Evolutionary conservation across 495 filamentous ascomycete genomes (phyloP), one percentile per base, ranked within the genome.

Genomic region (Xylaria intraflava): DNA sequence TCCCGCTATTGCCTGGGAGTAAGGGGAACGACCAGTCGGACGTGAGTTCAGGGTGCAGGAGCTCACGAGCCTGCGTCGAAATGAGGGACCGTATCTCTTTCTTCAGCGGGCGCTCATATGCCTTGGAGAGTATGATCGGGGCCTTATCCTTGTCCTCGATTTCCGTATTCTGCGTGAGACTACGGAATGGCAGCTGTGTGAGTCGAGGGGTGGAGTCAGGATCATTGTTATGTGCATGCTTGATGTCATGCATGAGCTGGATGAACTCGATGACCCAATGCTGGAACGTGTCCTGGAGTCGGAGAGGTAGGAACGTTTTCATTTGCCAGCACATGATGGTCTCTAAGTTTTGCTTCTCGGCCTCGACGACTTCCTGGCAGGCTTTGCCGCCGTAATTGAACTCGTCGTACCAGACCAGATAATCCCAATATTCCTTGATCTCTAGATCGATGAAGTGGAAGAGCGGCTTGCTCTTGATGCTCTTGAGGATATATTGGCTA

Each of bases 341-440:
- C 57, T 95, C 88, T 17, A 99, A 78, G n/a, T 81, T 75, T 66
- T 96, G 90, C 27, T 87, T 80, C 45, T 96, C 92, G 19, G 65
- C 67, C 63, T 94, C 93, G 24, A 86, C 76, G 10, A 96, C 88
- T 59, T 93, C 81, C 27, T 82, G 79, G 62, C 87, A 93, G 2
- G 89, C 94, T 63, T 93, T 95, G 50, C 93, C 93, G 48, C 93
- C 93, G 66, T 96, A 96, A 69, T 99, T 99, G 73, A 90, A 93
- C 70, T 95, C 90, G 66, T 99, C 93, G 56, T 96, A 96, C 93
- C 93, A 99, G n/a, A 95, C 84, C 0, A 99, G 83, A 67, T 96
- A 97, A 65, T 99, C 93, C 93, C 93, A 99, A 66, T 97, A 99
- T 66, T 99, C 93, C 60, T 91, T 95, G 66, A 99, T 95, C 59